These are phyloP conservation scores for Bruguiera hainesii DNA, from an alignment of 441 rosid species.

Conservation along the genomic window DNA sequence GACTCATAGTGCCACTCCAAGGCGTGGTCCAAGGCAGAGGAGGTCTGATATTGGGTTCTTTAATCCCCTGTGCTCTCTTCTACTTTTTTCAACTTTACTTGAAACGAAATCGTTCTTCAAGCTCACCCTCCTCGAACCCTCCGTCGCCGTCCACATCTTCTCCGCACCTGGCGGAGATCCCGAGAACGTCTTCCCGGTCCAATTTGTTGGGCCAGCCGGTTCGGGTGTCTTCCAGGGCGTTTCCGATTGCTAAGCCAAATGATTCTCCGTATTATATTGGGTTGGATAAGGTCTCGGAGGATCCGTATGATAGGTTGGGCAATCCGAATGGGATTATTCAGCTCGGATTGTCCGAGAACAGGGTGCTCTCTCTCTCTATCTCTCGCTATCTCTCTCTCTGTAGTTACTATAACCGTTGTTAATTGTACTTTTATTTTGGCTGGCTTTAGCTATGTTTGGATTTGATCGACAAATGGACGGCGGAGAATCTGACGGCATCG, in stretches of 20 bases:
- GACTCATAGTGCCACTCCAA: constrained; percentile 34
- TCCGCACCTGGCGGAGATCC: constrained; percentile 22
- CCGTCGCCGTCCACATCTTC: constrained; percentile 42
- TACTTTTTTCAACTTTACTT: constrained; percentile 86
- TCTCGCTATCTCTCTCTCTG: neutral
- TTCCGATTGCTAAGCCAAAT: constrained; percentile 36
- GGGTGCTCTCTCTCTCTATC: constrained; percentile 26
- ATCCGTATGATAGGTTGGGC: constrained; percentile 52
- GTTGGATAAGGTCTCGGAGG: constrained; percentile 48
- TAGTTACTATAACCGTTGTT: neutral
- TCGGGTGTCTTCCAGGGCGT: constrained; percentile 43
- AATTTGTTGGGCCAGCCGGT: constrained; percentile 56
- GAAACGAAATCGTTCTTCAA: constrained; percentile 55
- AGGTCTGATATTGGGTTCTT: constrained; percentile 76
- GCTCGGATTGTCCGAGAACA: constrained; percentile 73
- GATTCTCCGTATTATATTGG: constrained; percentile 59
- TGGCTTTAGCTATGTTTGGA: constrained; percentile 53
- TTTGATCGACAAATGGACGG: constrained; percentile 61
- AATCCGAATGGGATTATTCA: constrained; percentile 79
- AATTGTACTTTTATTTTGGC: constrained; percentile 1
- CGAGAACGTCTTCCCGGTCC: constrained; percentile 61
- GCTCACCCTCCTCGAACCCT: constrained; percentile 34
- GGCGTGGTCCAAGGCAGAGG: constrained; percentile 93
- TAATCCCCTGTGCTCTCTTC: constrained; percentile 86
- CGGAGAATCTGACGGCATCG: constrained; percentile 41